Base-by-base conservation (phyloP, 2,329 filamentous ascomycete genomes). In the Neonectria ditissima region DNA sequence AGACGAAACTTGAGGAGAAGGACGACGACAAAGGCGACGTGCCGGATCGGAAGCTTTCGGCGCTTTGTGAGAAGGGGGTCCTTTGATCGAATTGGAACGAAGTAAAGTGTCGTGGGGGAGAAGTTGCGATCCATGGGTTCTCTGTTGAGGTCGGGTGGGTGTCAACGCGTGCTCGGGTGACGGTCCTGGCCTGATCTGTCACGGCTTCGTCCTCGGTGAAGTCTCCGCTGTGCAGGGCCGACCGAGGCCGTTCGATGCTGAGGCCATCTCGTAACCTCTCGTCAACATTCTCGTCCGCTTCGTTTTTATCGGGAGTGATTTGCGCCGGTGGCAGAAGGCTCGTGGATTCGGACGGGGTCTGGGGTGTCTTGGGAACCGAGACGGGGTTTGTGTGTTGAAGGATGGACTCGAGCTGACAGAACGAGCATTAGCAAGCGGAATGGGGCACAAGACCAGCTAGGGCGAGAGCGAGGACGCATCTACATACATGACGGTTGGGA, bases 241-340 rank as follows among this genome's bases (percentile, higher is more conserved):
- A 98, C 58, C 92, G 85, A 50, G 95, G 95, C 55, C 94, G 87
- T 77, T 94, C 91, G 66, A 97, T 95, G 67, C 88, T 86, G 67
- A 87, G 75, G 5, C 89, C 86, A 62, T 87, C 83, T 63, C 82
- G 81, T 48, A 86, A 70, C 65, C 82, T 81, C 62, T 83, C 79
- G 48, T 81, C 78, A 8, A 70, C 62, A 20, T 71, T 64, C 34
- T 70, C 64, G 16, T 69, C 65, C 44, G 74, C 73, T 39, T 70
- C 71, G 45, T 62, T 73, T 67, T 80, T 84, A 65, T 84, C 83
- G 4, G 83, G 83, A 2, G 82, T 83, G 63, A 86, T 83, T 48
- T 81, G 80, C 9, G 80, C 80, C 3, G 85, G 74, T 2, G 84
- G 82, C 1, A 86, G 76, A 24, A 86, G 75, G 26, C 64, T 74